A percentile compares a stretch with the other conserved stretches of the same genome.
These are phyloP conservation scores for Coniophora puteana DNA, from an alignment of 1,284 basidiomycete genomes.

Conservation along the genomic window DNA sequence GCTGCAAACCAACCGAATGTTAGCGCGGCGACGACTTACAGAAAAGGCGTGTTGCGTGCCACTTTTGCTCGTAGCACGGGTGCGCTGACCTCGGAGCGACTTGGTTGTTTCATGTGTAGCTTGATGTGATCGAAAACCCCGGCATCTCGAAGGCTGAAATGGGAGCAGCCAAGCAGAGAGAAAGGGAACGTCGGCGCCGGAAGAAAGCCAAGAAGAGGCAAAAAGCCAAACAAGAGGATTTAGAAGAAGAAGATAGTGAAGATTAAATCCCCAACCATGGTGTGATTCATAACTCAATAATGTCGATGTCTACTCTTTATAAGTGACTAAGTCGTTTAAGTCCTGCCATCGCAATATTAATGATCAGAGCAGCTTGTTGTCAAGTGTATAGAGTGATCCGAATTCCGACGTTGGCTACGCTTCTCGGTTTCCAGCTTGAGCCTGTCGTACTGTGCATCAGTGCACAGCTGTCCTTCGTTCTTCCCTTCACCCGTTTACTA, in stretches of 20 bases:
- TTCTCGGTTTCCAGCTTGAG: too few species aligned
- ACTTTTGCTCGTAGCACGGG: slow-evolving; percentile 1
- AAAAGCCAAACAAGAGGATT: slow-evolving; percentile 41
- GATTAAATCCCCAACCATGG: not conserved
- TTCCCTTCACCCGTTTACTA: too few species aligned
- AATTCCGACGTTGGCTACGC: too few species aligned
- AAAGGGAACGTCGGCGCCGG: slow-evolving; percentile 63
- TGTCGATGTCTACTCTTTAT: too few species aligned
- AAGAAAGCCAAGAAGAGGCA: slow-evolving; percentile 73
- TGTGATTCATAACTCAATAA: not conserved
- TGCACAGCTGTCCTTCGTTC: too few species aligned
- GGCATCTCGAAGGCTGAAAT: slow-evolving; percentile 71
- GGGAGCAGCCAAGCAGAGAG: slow-evolving; percentile 61
- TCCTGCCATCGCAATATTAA: too few species aligned
- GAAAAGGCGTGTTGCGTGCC: slow-evolving; percentile 63
- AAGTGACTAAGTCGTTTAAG: too few species aligned
- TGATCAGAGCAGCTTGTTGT: too few species aligned
- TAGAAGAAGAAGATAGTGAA: not conserved
- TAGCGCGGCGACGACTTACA: slow-evolving; percentile 62
- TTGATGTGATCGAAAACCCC: slow-evolving; percentile 69
- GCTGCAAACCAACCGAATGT: slow-evolving; percentile 60
- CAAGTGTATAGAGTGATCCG: too few species aligned
- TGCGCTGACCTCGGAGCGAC: too few species aligned
- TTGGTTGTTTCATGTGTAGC: slow-evolving; percentile 32
- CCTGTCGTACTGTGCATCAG: too few species aligned